Base-by-base conservation (phyloP, 2,329 filamentous ascomycete species). In the Dactylellina sp. region DNA sequence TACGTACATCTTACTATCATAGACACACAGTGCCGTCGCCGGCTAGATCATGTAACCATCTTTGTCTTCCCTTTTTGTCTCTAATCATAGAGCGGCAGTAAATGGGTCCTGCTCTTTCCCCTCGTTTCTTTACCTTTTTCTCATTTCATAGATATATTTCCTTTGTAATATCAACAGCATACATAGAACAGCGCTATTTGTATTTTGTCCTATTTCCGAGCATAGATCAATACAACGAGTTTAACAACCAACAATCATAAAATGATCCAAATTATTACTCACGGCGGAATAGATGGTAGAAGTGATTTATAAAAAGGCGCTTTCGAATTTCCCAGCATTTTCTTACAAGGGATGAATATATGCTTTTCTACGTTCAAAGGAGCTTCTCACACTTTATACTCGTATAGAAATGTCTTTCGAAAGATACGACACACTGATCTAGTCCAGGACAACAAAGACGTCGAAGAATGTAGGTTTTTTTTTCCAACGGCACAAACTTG, bases 121-220 rank as follows among this genome's bases (percentile, higher is more conserved):
- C 24, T 40, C 14, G 39, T 22, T 39, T 24, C 32, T 55, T 24
- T 42, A 42, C 53, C 16, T 59, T 59, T 11, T 32, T 11, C 11
- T 55, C 16, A 39, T 22, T 62, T 28, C 42, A 18, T 53, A 47
- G 14, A 22, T 57, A 46, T 59, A 60, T 72, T 55, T 62, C 66
- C 2, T 71, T 71, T 71, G 57, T 71, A 71, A 60, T 61, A 44
- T 50, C 9, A 53, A 28, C 37, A 53, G 63, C 63, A 68, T 71
- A 71, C 42, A 70, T 72, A 72, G 68, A 72, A 65, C 47, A 72
- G 68, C 60, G 68, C 39, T 25, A 16, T 16, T 14, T 65, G 28
- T 18, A n/a, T 28, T 32, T 57, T 28, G n/a, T 56, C 7, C n/a
- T 50, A 22, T 57, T 32, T 28, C 32, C 39, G 14, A 20, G n/a